A percentile compares a stretch with the other conserved stretches of the same genome.
These are phyloP conservation scores for Graphium sp. DNA, from an alignment of 2,329 filamentous ascomycete species.

Conservation along the genomic window DNA sequence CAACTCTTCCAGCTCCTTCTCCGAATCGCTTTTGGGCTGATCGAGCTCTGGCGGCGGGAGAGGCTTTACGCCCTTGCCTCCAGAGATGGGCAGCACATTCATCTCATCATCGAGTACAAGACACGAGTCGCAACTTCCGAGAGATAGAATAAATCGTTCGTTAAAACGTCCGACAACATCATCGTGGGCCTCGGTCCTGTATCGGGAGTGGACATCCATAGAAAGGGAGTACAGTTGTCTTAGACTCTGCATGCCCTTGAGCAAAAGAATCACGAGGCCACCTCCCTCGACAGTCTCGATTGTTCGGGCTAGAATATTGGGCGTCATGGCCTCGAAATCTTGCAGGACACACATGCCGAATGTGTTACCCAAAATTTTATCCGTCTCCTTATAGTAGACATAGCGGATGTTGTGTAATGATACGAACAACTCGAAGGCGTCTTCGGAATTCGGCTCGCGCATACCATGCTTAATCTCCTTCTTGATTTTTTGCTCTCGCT, in stretches of 20 bases:
- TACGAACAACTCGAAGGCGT: conserved; percentile 94
- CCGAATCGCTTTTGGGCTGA: conserved; percentile 51
- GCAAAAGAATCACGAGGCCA: conserved; percentile 71
- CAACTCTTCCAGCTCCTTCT: conserved; percentile 66
- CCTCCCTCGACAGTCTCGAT: conserved; percentile 97
- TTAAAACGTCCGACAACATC: conserved; percentile 96
- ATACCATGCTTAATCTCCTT: conserved; percentile 94
- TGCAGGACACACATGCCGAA: conserved; percentile 98
- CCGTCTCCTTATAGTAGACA: conserved; percentile 98
- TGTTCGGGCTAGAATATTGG: conserved; percentile 86
- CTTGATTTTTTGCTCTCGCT: conserved; percentile 96
- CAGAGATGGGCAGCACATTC: conserved; percentile 92
- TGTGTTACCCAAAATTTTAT: conserved; percentile 95
- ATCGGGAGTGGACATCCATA: conserved; percentile 96
- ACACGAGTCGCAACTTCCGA: conserved; percentile 89
- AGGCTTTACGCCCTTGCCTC: conserved; percentile 74
- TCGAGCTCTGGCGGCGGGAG: conserved; percentile 63
- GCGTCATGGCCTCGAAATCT: conserved; percentile 94
- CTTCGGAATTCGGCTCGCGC: conserved; percentile 79
- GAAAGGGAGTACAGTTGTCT: conserved; percentile 93
- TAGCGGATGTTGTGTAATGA: conserved; percentile 95
- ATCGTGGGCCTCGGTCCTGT: conserved; percentile 87
- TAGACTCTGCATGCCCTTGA: conserved; percentile 94
- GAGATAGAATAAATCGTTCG: conserved; percentile 86
- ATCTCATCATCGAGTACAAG: conserved; percentile 95